Evolutionary conservation across 257 asterid species (phyloP), one percentile per base, ranked within the genome.

Genomic region (Salvia rosmarinus): DNA sequence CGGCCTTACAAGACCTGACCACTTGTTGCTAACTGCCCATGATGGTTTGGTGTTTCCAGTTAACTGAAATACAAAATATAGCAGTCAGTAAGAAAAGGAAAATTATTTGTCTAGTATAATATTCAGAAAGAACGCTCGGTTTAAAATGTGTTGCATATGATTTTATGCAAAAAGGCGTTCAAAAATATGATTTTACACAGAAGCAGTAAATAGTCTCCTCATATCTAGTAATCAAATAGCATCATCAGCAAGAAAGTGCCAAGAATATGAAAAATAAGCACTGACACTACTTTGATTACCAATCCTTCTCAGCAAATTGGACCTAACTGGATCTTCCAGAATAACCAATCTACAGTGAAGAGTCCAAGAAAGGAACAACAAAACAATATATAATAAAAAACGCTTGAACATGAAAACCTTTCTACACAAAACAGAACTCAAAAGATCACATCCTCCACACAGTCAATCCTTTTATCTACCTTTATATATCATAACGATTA

Each of bases 1-100:
- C 1, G 88, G 84, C 76, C 96, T 82, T 8, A 76, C 72, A 19
- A 86, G 74, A 62, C 80, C 79, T 6, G 90, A 90, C 85, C 82
- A 85, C 67, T 82, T 86, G 84, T 81, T 82, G 71, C 84, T 75
- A 35, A 77, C 52, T 20, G 81, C 73, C 86, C 83, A 83, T 56
- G 89, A 82, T 1, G 86, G 82, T 46, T 83, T 86, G 55, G 83
- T 54, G 60, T 82, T 86, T 37, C 83, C 87, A 34, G 79, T 50
- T 12, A 86, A 67, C 96, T 89, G 82, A 5, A 73, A 64, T 9
- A 34, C 23, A 70, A 61, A 46, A 28, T 52, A 40, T 6, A 34
- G 20, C 40, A 65, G 39, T 77, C 14, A 50, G 73, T 14, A 34
- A 20, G 16, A 49, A 9, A 13, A 42, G n/a, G 20, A n/a, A n/a